A percentile compares a stretch with the other conserved stretches of the same genome.
Conservation (phyloP, 1,139 yeast genomes). For the Yueomyces sp. region DNA sequence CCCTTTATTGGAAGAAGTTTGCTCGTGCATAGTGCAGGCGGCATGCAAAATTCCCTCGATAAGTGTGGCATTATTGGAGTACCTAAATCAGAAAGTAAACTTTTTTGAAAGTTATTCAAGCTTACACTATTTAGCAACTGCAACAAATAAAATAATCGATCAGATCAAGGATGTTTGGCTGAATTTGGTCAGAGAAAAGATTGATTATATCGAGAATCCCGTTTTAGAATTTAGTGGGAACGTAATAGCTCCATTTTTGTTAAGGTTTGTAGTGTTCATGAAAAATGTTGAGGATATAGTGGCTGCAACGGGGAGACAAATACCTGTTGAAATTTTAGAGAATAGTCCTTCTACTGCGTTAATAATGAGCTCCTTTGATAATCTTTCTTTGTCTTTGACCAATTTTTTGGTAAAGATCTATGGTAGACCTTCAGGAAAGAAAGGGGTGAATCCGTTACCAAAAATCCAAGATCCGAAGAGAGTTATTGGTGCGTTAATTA, state of each 20-base stretch:
- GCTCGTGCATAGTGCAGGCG: background rate
- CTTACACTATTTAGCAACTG: conserved; percentile 54
- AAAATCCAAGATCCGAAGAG: conserved; percentile 5
- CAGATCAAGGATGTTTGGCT: conserved; percentile 47
- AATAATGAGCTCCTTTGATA: too few species aligned
- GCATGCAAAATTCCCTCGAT: conserved; percentile 25
- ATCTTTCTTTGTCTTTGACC: too few species aligned
- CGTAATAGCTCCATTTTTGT: conserved; percentile 28
- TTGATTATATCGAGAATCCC: conserved; percentile 36
- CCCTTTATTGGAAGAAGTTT: conserved; percentile 24
- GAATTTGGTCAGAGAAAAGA: conserved; percentile 42
- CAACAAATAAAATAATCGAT: conserved; percentile 40
- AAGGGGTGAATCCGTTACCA: background rate
- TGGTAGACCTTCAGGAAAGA: too few species aligned
- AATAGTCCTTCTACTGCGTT: too few species aligned
- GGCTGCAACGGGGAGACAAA: too few species aligned
- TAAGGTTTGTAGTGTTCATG: background rate
- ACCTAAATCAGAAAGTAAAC: conserved; percentile 27
- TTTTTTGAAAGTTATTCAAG: conserved; percentile 34
- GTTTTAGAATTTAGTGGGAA: conserved; percentile 30
- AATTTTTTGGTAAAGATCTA: too few species aligned
- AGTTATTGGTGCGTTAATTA: conserved; percentile 34
- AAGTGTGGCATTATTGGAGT: conserved; percentile 32
- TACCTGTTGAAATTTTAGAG: too few species aligned
- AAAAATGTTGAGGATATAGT: background rate